Percentiles rank a stretch among this genome's conserved stretches.
Evolutionary conservation across 192 early-diverging fungal genomes (phyloP).

Genomic region (Coemansia reversa): DNA sequence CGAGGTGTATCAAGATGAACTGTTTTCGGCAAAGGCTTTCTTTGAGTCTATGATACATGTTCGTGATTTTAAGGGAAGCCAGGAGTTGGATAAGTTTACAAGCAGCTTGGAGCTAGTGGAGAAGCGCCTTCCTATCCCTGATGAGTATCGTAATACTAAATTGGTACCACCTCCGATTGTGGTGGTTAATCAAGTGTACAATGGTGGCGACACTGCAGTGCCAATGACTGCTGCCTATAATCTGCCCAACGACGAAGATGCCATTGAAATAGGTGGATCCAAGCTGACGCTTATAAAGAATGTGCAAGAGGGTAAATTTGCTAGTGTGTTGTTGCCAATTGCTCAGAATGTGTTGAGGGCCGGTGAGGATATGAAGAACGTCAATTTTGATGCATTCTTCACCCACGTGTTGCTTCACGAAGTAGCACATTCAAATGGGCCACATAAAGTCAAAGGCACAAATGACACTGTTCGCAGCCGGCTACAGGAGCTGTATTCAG

Average conservation of each 20-base stretch:
- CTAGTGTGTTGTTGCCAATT: slow-evolving; percentile 63
- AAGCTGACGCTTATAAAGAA: slow-evolving; percentile 76
- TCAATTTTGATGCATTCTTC: slow-evolving; percentile 70
- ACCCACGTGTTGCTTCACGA: slow-evolving; percentile 73
- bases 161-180: slow-evolving; percentile 68
- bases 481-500: slow-evolving; percentile 67
- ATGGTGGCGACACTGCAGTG: slow-evolving; percentile 69
- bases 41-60: slow-evolving; percentile 71
- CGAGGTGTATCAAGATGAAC: slow-evolving; percentile 71
- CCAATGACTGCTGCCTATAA: slow-evolving; percentile 79
- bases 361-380: slow-evolving; percentile 55
- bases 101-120: slow-evolving; percentile 65
- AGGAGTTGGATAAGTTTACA: slow-evolving; percentile 64
- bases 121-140: slow-evolving; percentile 64
- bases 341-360: slow-evolving; percentile 54
- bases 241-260: slow-evolving; percentile 74
- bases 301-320: slow-evolving; percentile 71
- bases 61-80: slow-evolving; percentile 60
- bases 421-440: slow-evolving; percentile 69
- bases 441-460: slow-evolving; percentile 55
- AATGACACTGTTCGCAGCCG: slow-evolving; percentile 64
- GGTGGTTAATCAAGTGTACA: slow-evolving; percentile 72
- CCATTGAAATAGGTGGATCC: slow-evolving; percentile 65
- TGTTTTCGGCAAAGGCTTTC: slow-evolving; percentile 64
- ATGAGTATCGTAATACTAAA: slow-evolving; percentile 61